phyloP scores from a whole-genome alignment of 2,329 filamentous ascomycete genomes.

The Alternaria solani region DNA sequence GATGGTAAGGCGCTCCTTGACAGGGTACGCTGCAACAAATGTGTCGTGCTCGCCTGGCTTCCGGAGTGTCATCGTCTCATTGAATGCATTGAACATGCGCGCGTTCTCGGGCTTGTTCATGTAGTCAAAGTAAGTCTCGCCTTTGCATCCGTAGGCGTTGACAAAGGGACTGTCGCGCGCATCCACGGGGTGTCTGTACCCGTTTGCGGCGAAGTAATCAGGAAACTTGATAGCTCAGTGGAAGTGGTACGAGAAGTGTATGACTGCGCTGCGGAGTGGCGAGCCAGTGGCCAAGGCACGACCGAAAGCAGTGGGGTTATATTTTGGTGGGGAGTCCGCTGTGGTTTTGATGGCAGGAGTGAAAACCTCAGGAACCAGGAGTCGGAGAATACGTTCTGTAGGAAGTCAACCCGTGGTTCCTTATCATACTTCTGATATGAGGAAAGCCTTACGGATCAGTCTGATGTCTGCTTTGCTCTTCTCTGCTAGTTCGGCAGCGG shows the following conservation, averaged over 20 bases:
- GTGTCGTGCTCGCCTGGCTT: constrained; percentile 7
- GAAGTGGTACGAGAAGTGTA: constrained; percentile 18
- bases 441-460: not conserved
- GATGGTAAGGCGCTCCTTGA: constrained; percentile 18
- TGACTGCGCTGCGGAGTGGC: constrained; percentile 8
- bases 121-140: constrained; percentile 39
- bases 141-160: constrained; percentile 20
- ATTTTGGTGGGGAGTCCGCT: not conserved
- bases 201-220: constrained; percentile 38
- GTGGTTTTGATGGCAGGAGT: not conserved
- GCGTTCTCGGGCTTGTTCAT: constrained; percentile 25
- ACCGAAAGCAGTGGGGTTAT: not conserved
- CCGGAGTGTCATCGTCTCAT: constrained; percentile 35
- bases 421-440: not conserved
- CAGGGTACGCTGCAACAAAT: constrained; percentile 26
- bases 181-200: constrained; percentile 41
- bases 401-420: not conserved
- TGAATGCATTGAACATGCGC: constrained; percentile 33
- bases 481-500: constrained; percentile 12
- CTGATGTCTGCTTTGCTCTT: constrained; percentile 16
- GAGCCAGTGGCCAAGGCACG: not conserved
- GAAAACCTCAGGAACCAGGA: not conserved
- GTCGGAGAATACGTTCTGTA: not conserved
- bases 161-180: constrained; percentile 37
- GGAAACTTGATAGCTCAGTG: constrained; percentile 23